Conservation (phyloP, 352 stramenopile species). For the Lagenidium sp. region DNA sequence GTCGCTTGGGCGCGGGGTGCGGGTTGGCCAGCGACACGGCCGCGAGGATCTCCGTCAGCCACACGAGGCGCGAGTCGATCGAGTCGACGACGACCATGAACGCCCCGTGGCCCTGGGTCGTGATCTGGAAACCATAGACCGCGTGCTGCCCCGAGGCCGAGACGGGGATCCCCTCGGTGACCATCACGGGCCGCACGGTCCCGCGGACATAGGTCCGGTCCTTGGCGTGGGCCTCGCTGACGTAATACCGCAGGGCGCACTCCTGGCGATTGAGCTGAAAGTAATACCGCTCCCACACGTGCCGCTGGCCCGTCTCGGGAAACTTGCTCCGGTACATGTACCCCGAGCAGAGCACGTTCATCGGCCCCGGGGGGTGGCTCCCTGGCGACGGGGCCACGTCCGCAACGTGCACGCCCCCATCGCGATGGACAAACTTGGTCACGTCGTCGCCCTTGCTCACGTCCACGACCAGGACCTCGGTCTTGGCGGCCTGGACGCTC, state of each 20-base stretch:
- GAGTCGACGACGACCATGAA: slow-evolving; percentile 85
- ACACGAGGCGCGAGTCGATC: slow-evolving; percentile 71
- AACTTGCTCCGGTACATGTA: slow-evolving; percentile 89
- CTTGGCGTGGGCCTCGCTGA: slow-evolving; percentile 77
- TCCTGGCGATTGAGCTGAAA: slow-evolving; percentile 75
- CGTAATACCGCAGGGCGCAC: slow-evolving; percentile 77
- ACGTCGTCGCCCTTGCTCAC: slow-evolving; percentile 79
- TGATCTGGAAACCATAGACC: slow-evolving; percentile 82
- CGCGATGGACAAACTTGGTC: slow-evolving; percentile 66
- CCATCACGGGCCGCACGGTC: slow-evolving; percentile 64
- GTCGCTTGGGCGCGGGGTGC: slow-evolving; percentile 32
- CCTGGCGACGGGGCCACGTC: slow-evolving; percentile 32
- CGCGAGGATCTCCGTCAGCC: slow-evolving; percentile 76
- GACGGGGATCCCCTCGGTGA: slow-evolving; percentile 74
- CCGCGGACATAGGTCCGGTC: slow-evolving; percentile 79
- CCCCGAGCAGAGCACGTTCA: slow-evolving; percentile 67
- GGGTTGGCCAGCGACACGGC: slow-evolving; percentile 22
- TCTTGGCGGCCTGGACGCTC: slow-evolving; percentile 32
- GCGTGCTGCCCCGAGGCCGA: slow-evolving; percentile 54
- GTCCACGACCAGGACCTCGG: slow-evolving; percentile 68
- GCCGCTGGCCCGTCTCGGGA: slow-evolving; percentile 67
- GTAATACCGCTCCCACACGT: slow-evolving; percentile 82
- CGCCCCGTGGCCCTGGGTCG: slow-evolving; percentile 73
- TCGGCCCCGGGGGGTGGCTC: slow-evolving; percentile 11
- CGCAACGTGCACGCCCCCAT: slow-evolving; percentile 56